Evolutionary conservation across 2,329 filamentous ascomycete genomes (phyloP).

Genomic region (Neonectria hederae): DNA sequence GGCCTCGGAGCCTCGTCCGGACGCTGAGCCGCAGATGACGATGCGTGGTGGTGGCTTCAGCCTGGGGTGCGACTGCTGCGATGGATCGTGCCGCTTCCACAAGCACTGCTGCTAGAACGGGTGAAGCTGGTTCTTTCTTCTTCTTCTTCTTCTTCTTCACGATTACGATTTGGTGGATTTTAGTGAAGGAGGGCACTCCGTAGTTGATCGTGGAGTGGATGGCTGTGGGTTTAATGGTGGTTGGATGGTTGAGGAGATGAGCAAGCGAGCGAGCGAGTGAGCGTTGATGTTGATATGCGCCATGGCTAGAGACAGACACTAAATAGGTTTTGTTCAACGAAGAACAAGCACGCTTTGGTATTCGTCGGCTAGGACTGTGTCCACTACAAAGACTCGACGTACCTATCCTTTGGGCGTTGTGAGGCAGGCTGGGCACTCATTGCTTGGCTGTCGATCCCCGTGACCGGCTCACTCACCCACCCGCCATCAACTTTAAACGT

Average conservation of each 20-base stretch:
- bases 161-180: not conserved
- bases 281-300: not conserved
- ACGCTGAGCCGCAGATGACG: slow-evolving; percentile 35
- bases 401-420: too few species aligned
- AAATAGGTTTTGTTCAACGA: not conserved
- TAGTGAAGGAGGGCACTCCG: not conserved
- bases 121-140: not conserved
- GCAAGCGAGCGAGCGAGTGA: not conserved
- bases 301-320: not conserved
- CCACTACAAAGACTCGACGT: too few species aligned
- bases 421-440: too few species aligned
- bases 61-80: slow-evolving; percentile 43
- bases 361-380: too few species aligned
- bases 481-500: not conserved
- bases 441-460: too few species aligned
- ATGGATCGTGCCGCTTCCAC: slow-evolving; percentile 43
- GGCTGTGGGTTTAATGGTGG: not conserved
- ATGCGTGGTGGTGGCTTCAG: slow-evolving; percentile 43
- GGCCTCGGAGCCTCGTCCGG: slow-evolving; percentile 38
- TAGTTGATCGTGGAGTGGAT: not conserved
- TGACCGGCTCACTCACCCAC: not conserved
- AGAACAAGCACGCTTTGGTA: too few species aligned
- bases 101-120: slow-evolving; percentile 42
- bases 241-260: not conserved
- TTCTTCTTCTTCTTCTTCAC: not conserved